Percentiles rank a stretch among this genome's conserved stretches.
Evolutionary conservation across 2,329 filamentous ascomycete genomes (phyloP).

Genomic region (Cladorrhinum sp.): DNA sequence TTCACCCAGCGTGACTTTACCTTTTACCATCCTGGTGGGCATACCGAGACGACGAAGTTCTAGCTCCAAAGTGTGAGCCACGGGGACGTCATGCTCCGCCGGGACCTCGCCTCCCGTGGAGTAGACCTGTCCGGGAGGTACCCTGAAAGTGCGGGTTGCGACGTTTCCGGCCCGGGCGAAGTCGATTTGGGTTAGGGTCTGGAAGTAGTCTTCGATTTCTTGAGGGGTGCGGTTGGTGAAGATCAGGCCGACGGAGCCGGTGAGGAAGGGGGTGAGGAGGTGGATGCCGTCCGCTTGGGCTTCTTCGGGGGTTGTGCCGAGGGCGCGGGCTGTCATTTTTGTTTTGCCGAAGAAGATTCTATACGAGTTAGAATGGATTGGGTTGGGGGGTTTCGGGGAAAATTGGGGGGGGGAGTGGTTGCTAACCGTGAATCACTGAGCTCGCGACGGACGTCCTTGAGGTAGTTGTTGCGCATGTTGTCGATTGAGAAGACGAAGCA

Average conservation of each 20-base stretch:
- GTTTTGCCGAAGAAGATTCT: slow-evolving; percentile 99
- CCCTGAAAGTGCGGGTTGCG: slow-evolving; percentile 70
- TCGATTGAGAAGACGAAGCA: slow-evolving; percentile 92
- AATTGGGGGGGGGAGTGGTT: slow-evolving; percentile 24
- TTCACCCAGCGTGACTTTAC: slow-evolving; percentile 71
- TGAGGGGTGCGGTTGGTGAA: slow-evolving; percentile 76
- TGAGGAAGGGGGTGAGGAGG: slow-evolving; percentile 64
- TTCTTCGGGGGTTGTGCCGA: slow-evolving; percentile 73
- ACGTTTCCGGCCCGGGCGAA: slow-evolving; percentile 83
- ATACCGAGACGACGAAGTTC: slow-evolving; percentile 86
- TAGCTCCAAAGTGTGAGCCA: slow-evolving; percentile 86
- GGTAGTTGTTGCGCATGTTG: slow-evolving; percentile 96
- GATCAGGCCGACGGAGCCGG: slow-evolving; percentile 82
- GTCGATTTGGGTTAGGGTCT: slow-evolving; percentile 70
- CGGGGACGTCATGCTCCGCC: slow-evolving; percentile 75
- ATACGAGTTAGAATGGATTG: slow-evolving; percentile 23
- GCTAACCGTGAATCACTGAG: slow-evolving; percentile 85
- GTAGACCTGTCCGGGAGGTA: slow-evolving; percentile 82
- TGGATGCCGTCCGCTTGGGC: slow-evolving; percentile 78
- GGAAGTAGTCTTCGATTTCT: slow-evolving; percentile 70
- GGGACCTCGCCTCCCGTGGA: slow-evolving; percentile 76
- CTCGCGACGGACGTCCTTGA: slow-evolving; percentile 85
- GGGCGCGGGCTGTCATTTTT: slow-evolving; percentile 95
- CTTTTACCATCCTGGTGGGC: slow-evolving; percentile 84
- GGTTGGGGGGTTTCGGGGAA: slow-evolving; percentile 5